Base-by-base conservation (phyloP, 495 filamentous ascomycete species). In the Penicillium flavigenum region DNA sequence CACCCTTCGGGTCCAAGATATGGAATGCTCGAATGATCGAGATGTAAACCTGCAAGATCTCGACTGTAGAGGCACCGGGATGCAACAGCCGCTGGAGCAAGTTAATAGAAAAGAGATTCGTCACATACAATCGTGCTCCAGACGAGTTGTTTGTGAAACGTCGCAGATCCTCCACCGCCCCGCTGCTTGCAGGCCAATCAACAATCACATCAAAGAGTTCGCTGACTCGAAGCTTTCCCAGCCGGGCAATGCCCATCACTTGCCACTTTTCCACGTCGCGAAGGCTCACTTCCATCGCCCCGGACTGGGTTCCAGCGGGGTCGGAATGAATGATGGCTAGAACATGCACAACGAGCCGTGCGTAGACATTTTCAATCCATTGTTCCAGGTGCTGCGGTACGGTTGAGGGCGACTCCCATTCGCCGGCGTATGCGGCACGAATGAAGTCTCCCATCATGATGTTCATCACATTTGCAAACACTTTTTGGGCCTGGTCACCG, bases 11-110 rank as follows among this genome's bases (percentile, higher is more conserved):
- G 64, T 99, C 94, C 12, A 99, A 77, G n/a, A 87, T 74, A 61
- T 88, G 88, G 61, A 99, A 95, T 0, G 89, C 88, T 45, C 89
- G 85, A 54, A 99, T 98, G 59, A 97, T 88, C 16, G 87, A 88
- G 50, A 97, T 95, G 69, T 99, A 99, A 5, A 91, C 81, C 53
- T 87, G 87, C 29, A 99, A 72, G 20, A 99, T 96, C 58, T 95
- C 85, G 3, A 90, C 82, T 1, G 94, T 99, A 39, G 91, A 92
- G 36, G 90, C 85, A 5, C 91, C 95, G 0, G 94, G 88, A 64
- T 97, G 91, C 4, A 99, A 76, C 5, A 99, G 72, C 9, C 90
- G 83, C n/a, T 77, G 79, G 49, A 85, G 82, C 11, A 97, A 68
- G 4, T 80, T 83, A 4, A 77, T 68, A 11, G 85, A 81, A 67